phyloP scores from a whole-genome alignment of 1,284 basidiomycete species.

The Cryptococcus deneoformans region DNA sequence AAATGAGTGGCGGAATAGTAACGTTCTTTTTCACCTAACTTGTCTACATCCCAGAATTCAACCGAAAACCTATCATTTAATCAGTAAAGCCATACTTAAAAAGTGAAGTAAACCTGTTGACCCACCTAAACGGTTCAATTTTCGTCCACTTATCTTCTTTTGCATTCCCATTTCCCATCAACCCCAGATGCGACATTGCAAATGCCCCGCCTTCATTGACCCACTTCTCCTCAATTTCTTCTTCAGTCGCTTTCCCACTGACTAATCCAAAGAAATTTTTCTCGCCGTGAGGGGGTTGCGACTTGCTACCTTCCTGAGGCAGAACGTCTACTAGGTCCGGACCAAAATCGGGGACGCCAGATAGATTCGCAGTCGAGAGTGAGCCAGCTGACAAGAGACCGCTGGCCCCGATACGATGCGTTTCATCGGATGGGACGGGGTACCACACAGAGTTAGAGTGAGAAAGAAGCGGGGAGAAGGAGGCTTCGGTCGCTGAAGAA shows the following conservation, averaged over 20 bases:
- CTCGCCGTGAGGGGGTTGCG: constrained; percentile 41
- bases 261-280: constrained; percentile 49
- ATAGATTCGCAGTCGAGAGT: constrained; percentile 4
- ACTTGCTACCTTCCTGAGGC: constrained; percentile 37
- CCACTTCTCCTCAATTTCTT: constrained; percentile 36
- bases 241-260: constrained; percentile 25
- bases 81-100: constrained; percentile 28
- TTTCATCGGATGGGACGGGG: constrained; percentile 71
- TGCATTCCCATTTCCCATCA: background rate
- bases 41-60: constrained; percentile 86
- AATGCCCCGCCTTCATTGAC: constrained; percentile 18
- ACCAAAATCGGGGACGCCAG: constrained; percentile 42
- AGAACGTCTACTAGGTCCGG: constrained; percentile 43
- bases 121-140: constrained; percentile 61
- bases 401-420: constrained; percentile 73
- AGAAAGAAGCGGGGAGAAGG: background rate
- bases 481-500: background rate
- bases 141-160: constrained; percentile 41
- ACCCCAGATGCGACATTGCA: constrained; percentile 6
- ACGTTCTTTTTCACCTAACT: constrained; percentile 76
- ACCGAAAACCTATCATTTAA: constrained; percentile 57
- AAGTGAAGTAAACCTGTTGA: background rate
- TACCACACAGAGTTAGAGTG: constrained; percentile 55
- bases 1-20: constrained; percentile 53
- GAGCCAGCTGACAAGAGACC: constrained; percentile 48